A percentile compares a stretch with the other conserved stretches of the same genome.
These are phyloP conservation scores for Amoebophrya sp. DNA, from an alignment of 169 alveolate genomes.

Conservation along the genomic window DNA sequence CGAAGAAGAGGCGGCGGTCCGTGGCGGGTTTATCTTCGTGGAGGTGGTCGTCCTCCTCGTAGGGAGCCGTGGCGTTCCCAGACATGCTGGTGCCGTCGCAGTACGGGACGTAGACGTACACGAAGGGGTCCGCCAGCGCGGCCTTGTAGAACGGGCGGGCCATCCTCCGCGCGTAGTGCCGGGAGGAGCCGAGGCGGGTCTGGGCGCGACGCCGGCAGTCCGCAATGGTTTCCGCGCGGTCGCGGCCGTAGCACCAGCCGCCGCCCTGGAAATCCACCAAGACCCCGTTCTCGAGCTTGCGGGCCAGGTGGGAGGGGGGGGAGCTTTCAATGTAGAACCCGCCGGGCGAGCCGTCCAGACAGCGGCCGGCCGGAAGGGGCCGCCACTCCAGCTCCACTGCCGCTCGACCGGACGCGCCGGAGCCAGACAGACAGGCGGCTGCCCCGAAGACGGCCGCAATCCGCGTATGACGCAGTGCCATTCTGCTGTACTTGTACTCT, in stretches of 20 bases:
- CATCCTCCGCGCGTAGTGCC: background rate
- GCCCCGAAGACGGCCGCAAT: too few species aligned
- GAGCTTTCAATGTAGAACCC: background rate
- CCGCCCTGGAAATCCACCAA: background rate
- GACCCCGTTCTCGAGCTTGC: background rate
- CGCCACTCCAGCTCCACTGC: background rate
- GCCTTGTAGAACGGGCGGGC: background rate
- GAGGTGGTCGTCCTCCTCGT: background rate
- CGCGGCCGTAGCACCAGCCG: background rate
- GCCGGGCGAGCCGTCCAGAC: background rate
- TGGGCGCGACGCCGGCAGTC: background rate
- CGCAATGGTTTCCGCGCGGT: background rate
- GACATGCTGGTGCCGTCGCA: background rate
- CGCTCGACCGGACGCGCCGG: too few species aligned
- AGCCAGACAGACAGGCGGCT: too few species aligned
- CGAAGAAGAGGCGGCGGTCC: background rate
- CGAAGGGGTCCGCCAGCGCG: background rate
- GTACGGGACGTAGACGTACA: background rate
- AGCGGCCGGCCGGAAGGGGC: background rate
- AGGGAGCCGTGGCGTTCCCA: background rate
- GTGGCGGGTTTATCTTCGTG: background rate
- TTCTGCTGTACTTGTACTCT: too few species aligned
- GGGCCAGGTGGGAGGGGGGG: background rate
- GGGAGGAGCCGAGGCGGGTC: background rate
- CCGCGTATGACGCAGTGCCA: too few species aligned